Evolutionary conservation across 2,329 filamentous ascomycete species (phyloP).

Genomic region (Aureobasidium melanogenum): DNA sequence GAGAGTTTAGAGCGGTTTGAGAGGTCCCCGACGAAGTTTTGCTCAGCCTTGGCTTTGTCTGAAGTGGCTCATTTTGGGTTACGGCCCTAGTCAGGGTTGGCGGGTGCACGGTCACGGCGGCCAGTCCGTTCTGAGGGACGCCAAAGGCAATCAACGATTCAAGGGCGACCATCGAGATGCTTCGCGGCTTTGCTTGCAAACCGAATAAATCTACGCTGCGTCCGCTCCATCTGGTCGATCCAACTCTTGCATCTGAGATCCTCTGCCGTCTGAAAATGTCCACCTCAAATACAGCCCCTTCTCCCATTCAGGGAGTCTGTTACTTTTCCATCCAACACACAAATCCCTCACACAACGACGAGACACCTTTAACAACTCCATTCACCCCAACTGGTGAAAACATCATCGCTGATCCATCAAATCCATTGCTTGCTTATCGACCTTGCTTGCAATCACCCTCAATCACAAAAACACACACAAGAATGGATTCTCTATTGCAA

Average conservation of each 20-base stretch:
- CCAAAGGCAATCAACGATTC: background rate
- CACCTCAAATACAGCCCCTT: background rate
- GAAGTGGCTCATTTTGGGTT: background rate
- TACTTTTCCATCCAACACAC: constrained; percentile 12
- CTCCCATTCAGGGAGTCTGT: constrained; percentile 1
- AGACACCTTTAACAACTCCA: constrained; percentile 8
- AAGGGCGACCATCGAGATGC: background rate
- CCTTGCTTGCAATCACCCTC: constrained; percentile 9
- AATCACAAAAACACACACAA: constrained; percentile 1
- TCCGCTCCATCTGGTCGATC: constrained; percentile 11
- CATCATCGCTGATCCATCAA: constrained; percentile 12
- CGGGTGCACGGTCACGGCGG: background rate
- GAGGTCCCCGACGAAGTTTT: background rate
- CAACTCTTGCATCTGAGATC: constrained; percentile 6
- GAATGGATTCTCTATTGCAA: constrained; percentile 23
- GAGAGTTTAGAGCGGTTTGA: background rate
- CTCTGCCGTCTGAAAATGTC: background rate
- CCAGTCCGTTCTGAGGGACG: background rate
- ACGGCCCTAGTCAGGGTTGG: background rate
- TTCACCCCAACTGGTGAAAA: background rate
- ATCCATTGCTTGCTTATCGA: constrained; percentile 20
- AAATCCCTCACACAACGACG: constrained; percentile 6
- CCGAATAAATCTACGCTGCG: background rate
- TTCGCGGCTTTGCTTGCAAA: background rate
- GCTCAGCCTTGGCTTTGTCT: background rate